These are phyloP conservation scores for Scleroderma bovista DNA, from an alignment of 768 basidiomycete species.

Conservation along the genomic window DNA sequence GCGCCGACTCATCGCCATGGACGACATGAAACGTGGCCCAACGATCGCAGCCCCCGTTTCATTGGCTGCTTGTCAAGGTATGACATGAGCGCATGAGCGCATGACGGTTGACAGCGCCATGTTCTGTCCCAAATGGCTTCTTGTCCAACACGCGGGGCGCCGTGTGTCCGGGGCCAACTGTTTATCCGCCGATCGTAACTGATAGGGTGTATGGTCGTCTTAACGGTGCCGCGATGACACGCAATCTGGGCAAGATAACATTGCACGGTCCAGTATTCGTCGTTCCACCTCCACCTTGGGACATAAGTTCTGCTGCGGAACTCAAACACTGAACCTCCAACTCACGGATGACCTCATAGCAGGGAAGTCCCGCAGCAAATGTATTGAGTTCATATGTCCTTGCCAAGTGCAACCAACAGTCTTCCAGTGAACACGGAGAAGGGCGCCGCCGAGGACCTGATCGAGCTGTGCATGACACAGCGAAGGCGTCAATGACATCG, in stretches of 20 bases:
- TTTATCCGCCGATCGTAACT: background rate
- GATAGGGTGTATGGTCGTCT: background rate
- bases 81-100: background rate
- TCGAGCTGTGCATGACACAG: too few species aligned
- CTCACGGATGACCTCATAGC: background rate
- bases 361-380: background rate
- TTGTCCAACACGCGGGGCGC: background rate
- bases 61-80: background rate
- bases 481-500: too few species aligned
- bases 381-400: background rate
- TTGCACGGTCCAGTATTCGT: too few species aligned
- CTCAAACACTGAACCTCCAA: background rate
- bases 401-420: background rate
- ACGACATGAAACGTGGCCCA: background rate
- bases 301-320: too few species aligned
- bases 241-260: too few species aligned
- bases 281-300: too few species aligned
- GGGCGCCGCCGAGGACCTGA: background rate
- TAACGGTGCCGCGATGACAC: too few species aligned
- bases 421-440: background rate
- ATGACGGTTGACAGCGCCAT: background rate
- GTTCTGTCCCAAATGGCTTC: background rate
- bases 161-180: background rate
- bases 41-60: background rate
- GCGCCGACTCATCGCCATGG: too few species aligned